Conservation (phyloP, 805 yeast species). For the Peterozyma toletana region DNA sequence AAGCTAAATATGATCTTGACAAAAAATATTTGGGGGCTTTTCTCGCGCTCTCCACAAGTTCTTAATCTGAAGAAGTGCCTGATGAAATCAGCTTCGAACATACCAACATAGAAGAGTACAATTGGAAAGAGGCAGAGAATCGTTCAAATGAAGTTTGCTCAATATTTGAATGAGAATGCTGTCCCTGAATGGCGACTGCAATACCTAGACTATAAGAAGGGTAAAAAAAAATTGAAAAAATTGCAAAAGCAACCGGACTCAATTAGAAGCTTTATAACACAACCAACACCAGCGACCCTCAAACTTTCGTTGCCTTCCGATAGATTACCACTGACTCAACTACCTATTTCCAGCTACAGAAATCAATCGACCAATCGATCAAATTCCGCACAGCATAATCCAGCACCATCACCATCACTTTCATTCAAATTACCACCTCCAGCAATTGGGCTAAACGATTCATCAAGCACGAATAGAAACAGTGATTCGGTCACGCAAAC, state of each 20-base stretch:
- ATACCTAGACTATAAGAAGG: conserved; percentile 63
- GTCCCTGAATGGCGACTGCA: conserved; percentile 87
- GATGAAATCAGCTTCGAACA: too few relatives aligned
- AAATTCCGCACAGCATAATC: conserved; percentile 1
- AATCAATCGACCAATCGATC: conserved; percentile 2
- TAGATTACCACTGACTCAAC: not conserved
- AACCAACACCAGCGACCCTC: too few relatives aligned
- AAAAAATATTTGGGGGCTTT: too few relatives aligned
- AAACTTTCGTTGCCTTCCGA: too few relatives aligned
- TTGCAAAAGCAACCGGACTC: conserved; percentile 2
- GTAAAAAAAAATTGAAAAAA: conserved; percentile 30
- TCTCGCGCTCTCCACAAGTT: too few relatives aligned
- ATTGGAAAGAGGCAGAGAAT: too few relatives aligned
- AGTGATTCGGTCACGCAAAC: not conserved
- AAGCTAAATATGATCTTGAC: too few relatives aligned
- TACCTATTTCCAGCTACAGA: not conserved
- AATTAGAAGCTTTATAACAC: too few relatives aligned
- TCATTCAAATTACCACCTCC: conserved; percentile 21
- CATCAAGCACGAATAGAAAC: not conserved
- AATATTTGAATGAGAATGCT: conserved; percentile 55
- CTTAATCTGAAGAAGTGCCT: too few relatives aligned
- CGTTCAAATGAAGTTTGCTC: conserved; percentile 56
- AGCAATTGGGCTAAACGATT: conserved; percentile 7
- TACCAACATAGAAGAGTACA: too few relatives aligned
- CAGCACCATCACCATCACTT: conserved; percentile 9